These are phyloP conservation scores for Phytophthora pini DNA, from an alignment of 352 stramenopile species.

Conservation along the genomic window DNA sequence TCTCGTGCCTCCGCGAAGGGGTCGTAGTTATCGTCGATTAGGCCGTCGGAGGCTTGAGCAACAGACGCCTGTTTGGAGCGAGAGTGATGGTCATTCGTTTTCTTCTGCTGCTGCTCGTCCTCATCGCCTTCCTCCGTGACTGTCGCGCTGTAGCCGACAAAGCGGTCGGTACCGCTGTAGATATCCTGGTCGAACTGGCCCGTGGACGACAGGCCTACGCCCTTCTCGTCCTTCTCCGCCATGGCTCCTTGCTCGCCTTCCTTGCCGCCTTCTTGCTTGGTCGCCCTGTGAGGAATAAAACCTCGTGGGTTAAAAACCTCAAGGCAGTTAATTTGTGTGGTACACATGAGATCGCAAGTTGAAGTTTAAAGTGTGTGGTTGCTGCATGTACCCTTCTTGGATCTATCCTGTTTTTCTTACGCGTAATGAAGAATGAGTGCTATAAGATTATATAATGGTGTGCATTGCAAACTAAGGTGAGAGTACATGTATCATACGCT, in stretches of 20 bases:
- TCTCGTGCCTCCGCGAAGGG: slow-evolving; percentile 88
- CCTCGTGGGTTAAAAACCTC: slow-evolving; percentile 7
- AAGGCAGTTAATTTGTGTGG: not conserved
- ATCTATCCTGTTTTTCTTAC: too few species aligned
- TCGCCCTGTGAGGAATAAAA: slow-evolving; percentile 9
- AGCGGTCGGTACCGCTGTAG: slow-evolving; percentile 67
- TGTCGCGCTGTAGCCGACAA: slow-evolving; percentile 63
- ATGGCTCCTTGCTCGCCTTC: slow-evolving; percentile 24
- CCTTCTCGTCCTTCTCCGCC: slow-evolving; percentile 48
- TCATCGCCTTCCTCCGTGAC: slow-evolving; percentile 69
- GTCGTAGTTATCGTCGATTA: slow-evolving; percentile 89
- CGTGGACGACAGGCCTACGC: slow-evolving; percentile 62
- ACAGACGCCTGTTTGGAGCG: slow-evolving; percentile 4
- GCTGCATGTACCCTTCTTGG: too few species aligned
- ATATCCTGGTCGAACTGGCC: slow-evolving; percentile 84
- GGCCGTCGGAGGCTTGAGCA: slow-evolving; percentile 42
- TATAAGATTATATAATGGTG: slow-evolving; percentile 18
- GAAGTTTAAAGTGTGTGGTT: not conserved
- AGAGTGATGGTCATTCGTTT: slow-evolving; percentile 41
- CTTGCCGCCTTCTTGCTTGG: slow-evolving; percentile 6
- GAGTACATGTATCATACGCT: slow-evolving; percentile 23
- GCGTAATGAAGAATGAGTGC: too few species aligned
- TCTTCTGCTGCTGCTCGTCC: slow-evolving; percentile 38
- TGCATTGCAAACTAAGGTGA: slow-evolving; percentile 21
- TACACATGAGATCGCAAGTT: slow-evolving; percentile 1